Evolutionary conservation across 2,329 filamentous ascomycete genomes (phyloP).

Genomic region (Ascosphaera pollenicola): DNA sequence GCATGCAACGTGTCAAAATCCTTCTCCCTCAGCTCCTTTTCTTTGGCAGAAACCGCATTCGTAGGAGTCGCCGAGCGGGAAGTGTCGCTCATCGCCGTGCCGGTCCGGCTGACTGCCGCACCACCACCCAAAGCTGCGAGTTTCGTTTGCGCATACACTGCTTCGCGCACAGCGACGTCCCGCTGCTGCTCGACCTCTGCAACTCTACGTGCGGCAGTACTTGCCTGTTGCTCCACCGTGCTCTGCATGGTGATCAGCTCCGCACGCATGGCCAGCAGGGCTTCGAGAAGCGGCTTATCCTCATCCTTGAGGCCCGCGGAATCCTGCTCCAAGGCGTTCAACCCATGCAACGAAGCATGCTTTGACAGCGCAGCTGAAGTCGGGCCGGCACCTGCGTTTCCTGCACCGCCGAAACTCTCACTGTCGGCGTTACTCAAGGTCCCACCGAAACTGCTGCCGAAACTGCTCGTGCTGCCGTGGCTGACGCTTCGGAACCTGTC

Average conservation of each 20-base stretch:
- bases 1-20: slow-evolving; percentile 36
- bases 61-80: slow-evolving; percentile 2
- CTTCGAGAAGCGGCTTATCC: slow-evolving; percentile 78
- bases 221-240: slow-evolving; percentile 71
- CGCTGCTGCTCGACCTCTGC: slow-evolving; percentile 88
- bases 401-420: background rate
- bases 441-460: background rate
- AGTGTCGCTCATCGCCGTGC: slow-evolving; percentile 29
- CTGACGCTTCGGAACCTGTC: background rate
- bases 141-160: slow-evolving; percentile 84
- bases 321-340: slow-evolving; percentile 25
- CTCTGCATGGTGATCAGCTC: slow-evolving; percentile 78
- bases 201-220: slow-evolving; percentile 67
- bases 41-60: slow-evolving; percentile 21
- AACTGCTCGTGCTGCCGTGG: background rate
- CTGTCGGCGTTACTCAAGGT: slow-evolving; percentile 28
- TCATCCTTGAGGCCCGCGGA: slow-evolving; percentile 59
- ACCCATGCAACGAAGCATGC: background rate
- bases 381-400: background rate
- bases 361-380: slow-evolving; percentile 32
- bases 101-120: slow-evolving; percentile 28
- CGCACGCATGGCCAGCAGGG: slow-evolving; percentile 70
- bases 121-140: slow-evolving; percentile 52
- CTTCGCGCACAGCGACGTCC: slow-evolving; percentile 83
- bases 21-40: slow-evolving; percentile 33